Percentiles rank a stretch among this genome's conserved stretches.
These are phyloP conservation scores for Syzygium oleosum DNA, from an alignment of 345 rosid species.

Conservation along the genomic window DNA sequence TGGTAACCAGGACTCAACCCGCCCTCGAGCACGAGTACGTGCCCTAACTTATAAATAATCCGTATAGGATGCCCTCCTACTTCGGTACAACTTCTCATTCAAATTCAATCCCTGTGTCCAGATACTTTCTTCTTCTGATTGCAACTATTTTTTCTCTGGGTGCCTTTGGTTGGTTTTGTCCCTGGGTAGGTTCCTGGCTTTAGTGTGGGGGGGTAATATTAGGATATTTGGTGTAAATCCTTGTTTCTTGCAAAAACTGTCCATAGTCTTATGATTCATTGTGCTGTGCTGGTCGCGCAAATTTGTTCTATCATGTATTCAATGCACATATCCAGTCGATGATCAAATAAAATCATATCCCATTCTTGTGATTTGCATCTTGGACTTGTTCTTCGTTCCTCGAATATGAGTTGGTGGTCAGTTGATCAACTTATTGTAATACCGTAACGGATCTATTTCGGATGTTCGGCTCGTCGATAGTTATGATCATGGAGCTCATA, in stretches of 20 bases:
- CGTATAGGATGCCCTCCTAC: not conserved
- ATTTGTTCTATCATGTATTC: slow-evolving; percentile 14
- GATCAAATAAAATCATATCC: not conserved
- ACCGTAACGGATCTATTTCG: not conserved
- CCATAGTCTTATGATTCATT: slow-evolving; percentile 43
- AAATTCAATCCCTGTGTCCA: not conserved
- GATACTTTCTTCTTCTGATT: not conserved
- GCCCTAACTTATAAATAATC: slow-evolving; percentile 17
- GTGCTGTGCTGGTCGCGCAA: slow-evolving; percentile 31
- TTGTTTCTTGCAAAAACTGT: not conserved
- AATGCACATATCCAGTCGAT: not conserved
- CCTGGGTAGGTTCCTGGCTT: not conserved
- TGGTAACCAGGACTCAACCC: slow-evolving; percentile 77
- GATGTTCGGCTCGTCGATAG: not conserved
- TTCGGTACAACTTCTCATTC: not conserved
- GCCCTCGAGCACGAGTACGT: slow-evolving; percentile 78
- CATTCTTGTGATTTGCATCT: not conserved
- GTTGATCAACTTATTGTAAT: not conserved
- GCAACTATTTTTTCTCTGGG: not conserved
- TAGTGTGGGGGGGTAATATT: not conserved
- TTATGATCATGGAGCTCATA: not conserved
- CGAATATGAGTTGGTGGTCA: not conserved
- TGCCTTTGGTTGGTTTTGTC: not conserved
- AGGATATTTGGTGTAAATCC: not conserved
- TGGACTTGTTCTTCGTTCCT: not conserved